Evolutionary conservation across 257 asterid species (phyloP).

Genomic region (Gentiana dahurica): DNA sequence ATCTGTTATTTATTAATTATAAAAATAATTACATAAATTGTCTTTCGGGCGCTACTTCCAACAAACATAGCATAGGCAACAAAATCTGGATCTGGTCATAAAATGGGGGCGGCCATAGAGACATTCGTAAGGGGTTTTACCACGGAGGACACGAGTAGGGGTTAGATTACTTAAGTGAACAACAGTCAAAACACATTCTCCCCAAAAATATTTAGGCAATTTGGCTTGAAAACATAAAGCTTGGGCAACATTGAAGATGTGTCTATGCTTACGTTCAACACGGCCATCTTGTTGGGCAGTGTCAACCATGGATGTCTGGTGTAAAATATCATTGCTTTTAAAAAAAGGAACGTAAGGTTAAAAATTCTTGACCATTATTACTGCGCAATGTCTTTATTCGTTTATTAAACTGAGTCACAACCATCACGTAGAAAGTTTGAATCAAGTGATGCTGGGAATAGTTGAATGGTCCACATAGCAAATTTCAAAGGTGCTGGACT

Average conservation of each 20-base stretch:
- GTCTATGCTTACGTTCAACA: constrained; percentile 2
- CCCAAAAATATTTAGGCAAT: background rate
- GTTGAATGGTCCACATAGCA: too few relatives aligned
- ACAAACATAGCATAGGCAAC: too few relatives aligned
- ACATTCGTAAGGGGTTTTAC: background rate
- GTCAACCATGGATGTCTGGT: background rate
- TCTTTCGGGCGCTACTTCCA: too few relatives aligned
- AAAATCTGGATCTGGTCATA: too few relatives aligned
- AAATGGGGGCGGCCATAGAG: background rate
- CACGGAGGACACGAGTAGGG: background rate
- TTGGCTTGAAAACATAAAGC: constrained; percentile 2
- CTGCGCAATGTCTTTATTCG: background rate
- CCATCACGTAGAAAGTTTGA: too few relatives aligned
- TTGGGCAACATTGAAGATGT: background rate
- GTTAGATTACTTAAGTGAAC: background rate
- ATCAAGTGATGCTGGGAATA: too few relatives aligned
- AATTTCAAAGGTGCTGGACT: too few relatives aligned
- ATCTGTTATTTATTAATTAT: too few relatives aligned
- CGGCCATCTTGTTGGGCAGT: background rate
- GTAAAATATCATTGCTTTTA: background rate
- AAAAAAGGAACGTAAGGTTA: background rate
- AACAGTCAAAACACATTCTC: background rate
- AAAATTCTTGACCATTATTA: background rate
- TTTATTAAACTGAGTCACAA: too few relatives aligned
- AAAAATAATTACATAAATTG: too few relatives aligned